Evolutionary conservation across 306 rosid species (phyloP).

Genomic region (Cucumis melo): DNA sequence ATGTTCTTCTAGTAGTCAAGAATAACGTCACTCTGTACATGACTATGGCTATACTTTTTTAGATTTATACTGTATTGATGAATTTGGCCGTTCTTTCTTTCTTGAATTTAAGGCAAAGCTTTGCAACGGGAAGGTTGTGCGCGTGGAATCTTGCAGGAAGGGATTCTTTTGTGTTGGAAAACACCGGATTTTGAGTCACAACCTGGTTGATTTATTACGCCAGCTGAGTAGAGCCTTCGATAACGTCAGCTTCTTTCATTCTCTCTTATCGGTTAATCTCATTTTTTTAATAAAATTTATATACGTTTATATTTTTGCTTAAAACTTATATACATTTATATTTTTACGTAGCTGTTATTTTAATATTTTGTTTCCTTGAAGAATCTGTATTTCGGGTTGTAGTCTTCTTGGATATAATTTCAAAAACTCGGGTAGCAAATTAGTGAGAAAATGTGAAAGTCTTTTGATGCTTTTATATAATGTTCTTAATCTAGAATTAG

Average conservation of each 20-base stretch:
- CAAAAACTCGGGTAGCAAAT: background rate
- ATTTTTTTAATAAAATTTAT: background rate
- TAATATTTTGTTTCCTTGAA: background rate
- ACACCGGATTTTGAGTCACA: constrained; percentile 71
- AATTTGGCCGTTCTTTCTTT: background rate
- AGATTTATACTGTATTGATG: background rate
- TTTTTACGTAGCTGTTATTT: background rate
- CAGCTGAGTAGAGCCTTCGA: constrained; percentile 92
- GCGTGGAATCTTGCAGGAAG: constrained; percentile 78
- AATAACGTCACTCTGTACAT: background rate
- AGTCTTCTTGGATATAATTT: background rate
- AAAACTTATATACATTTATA: background rate
- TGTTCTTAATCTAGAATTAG: background rate
- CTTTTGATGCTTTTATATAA: background rate
- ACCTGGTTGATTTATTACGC: constrained; percentile 76
- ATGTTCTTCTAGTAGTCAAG: constrained; percentile 1
- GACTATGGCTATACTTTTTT: background rate
- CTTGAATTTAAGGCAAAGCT: constrained; percentile 58
- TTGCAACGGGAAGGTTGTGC: constrained; percentile 78
- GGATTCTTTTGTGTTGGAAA: constrained; percentile 78
- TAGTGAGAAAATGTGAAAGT: background rate
- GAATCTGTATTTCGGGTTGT: background rate
- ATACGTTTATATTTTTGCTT: background rate
- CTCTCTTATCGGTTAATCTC: background rate
- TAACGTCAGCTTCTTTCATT: constrained; percentile 32